Conservation (phyloP, 768 basidiomycete species). For the Calocera cornea region DNA sequence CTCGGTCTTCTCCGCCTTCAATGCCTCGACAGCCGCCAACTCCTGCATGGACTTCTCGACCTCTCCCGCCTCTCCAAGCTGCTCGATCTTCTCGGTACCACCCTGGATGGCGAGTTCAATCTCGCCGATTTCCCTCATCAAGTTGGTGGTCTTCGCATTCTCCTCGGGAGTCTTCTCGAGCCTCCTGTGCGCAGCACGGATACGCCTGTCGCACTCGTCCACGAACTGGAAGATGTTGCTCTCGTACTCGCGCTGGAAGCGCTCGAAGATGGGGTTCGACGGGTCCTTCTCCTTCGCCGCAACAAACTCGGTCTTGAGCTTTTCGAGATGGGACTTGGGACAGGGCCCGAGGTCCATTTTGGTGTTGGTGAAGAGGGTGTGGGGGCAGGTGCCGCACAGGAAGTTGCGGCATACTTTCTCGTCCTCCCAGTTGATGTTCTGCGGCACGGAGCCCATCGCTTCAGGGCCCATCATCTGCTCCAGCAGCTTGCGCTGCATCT, state of each 20-base stretch:
- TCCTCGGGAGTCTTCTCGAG: constrained; percentile 99
- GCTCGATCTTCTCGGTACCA: constrained; percentile 95
- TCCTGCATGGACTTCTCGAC: constrained; percentile 98
- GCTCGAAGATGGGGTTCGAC: constrained; percentile 63
- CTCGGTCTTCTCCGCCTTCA: constrained; percentile 89
- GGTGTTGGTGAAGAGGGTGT: constrained; percentile 94
- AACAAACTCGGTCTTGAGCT: constrained; percentile 79
- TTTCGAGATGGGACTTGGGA: constrained; percentile 90
- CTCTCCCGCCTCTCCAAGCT: constrained; percentile 92
- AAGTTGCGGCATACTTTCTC: constrained; percentile 98
- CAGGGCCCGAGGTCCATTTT: constrained; percentile 99
- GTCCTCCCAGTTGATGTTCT: constrained; percentile 84
- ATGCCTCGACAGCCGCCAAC: constrained; percentile 90
- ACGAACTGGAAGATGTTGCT: constrained; percentile 90
- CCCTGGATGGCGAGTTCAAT: constrained; percentile 98
- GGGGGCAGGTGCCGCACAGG: constrained; percentile 96
- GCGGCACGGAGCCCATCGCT: constrained; percentile 91
- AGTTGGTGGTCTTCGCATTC: constrained; percentile 95
- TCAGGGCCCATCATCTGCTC: constrained; percentile 99
- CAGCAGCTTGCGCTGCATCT: constrained; percentile 92
- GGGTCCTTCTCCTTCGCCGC: constrained; percentile 65
- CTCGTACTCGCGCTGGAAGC: constrained; percentile 93
- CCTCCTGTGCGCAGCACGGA: constrained; percentile 82
- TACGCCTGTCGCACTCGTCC: constrained; percentile 95
- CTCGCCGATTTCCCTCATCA: constrained; percentile 99